A percentile compares a stretch with the other conserved stretches of the same genome.
phyloP scores from a whole-genome alignment of 2,329 filamentous ascomycete genomes.

The Alternaria hordeiaustralica region DNA sequence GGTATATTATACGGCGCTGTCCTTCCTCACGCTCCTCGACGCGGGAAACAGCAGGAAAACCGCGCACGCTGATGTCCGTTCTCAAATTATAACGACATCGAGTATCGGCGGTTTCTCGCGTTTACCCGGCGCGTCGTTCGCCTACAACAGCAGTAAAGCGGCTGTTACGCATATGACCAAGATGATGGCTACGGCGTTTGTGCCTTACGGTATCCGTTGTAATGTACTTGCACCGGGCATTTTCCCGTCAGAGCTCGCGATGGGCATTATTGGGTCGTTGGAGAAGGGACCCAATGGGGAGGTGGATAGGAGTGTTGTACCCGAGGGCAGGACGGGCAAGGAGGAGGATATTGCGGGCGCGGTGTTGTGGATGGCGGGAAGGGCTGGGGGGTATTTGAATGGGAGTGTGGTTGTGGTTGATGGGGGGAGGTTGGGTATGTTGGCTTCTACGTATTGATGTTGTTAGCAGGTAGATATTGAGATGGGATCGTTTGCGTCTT shows the following conservation, averaged over 20 bases:
- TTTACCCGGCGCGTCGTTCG: constrained; percentile 13
- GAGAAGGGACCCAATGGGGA: background rate
- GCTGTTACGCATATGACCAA: constrained; percentile 58
- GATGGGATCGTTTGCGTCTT: background rate
- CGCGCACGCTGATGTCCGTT: constrained; percentile 13
- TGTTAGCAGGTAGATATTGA: background rate
- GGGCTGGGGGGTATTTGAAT: constrained; percentile 71
- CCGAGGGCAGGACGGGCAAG: constrained; percentile 65
- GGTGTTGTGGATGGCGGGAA: constrained; percentile 69
- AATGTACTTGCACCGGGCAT: constrained; percentile 59
- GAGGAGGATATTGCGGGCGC: constrained; percentile 69
- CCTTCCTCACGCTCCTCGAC: constrained; percentile 53
- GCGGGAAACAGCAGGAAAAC: constrained; percentile 43
- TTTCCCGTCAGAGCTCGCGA: constrained; percentile 28
- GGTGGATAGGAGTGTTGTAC: constrained; percentile 38
- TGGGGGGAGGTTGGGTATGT: constrained; percentile 64
- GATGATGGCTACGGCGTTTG: constrained; percentile 54
- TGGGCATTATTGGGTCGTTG: constrained; percentile 12
- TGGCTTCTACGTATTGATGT: constrained; percentile 62
- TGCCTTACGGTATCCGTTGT: constrained; percentile 53
- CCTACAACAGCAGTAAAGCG: constrained; percentile 51
- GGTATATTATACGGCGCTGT: constrained; percentile 51
- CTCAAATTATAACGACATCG: constrained; percentile 31
- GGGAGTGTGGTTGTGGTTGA: constrained; percentile 68
- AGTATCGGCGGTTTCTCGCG: constrained; percentile 13